Evolutionary conservation across 306 rosid species (phyloP).

Genomic region (Vigna trinervia): DNA sequence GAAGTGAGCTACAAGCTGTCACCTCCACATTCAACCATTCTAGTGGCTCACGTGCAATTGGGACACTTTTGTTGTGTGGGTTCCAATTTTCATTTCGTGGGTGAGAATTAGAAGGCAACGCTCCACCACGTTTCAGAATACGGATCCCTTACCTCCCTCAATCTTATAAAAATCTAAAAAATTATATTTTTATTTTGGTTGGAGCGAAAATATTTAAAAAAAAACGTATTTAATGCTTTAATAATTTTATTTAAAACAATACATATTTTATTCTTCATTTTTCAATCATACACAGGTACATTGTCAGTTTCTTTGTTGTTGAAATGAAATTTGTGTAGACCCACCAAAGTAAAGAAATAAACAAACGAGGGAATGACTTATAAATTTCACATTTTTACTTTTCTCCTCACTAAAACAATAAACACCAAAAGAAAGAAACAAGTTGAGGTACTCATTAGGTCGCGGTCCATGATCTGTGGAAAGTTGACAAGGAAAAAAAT

Average conservation of each 20-base stretch:
- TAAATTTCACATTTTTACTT: background rate
- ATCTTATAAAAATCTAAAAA: too few species aligned
- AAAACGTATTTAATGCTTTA: too few species aligned
- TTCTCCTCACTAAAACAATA: background rate
- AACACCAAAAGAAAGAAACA: background rate
- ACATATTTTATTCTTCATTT: too few species aligned
- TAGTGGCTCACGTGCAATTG: slow-evolving; percentile 51
- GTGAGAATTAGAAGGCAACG: background rate
- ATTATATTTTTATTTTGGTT: too few species aligned
- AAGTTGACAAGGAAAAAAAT: too few species aligned
- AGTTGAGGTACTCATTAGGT: too few species aligned
- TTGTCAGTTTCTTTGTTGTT: background rate
- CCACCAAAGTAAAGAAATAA: background rate
- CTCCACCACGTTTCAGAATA: background rate
- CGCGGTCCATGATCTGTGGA: too few species aligned
- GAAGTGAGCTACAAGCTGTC: slow-evolving; percentile 46
- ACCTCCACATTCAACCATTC: slow-evolving; percentile 6
- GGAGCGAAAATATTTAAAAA: too few species aligned
- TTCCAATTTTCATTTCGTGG: slow-evolving; percentile 1
- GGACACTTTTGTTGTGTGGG: slow-evolving; percentile 17
- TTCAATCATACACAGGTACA: too few species aligned
- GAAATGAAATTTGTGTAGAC: background rate
- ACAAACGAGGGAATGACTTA: background rate
- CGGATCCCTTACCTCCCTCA: too few species aligned
- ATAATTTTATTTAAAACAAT: too few species aligned